Conservation (phyloP, 805 yeast genomes). For the Myxozyma monticola region DNA sequence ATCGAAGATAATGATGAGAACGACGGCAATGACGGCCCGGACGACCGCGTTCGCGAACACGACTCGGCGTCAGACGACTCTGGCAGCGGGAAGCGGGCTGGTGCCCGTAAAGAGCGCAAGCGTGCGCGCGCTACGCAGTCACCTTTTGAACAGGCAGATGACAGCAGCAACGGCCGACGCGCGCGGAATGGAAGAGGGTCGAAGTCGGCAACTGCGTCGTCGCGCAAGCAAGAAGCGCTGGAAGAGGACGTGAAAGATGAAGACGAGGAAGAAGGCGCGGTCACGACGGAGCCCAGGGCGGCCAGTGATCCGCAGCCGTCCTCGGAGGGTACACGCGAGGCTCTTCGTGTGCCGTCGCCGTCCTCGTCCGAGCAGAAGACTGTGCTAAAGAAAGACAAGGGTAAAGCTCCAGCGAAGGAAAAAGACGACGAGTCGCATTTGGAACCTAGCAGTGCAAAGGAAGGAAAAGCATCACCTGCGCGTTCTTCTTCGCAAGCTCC, state of each 20-base stretch:
- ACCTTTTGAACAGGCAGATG: constrained; percentile 16
- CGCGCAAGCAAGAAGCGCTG: not conserved
- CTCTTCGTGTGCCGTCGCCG: too few species aligned
- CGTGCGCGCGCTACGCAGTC: constrained; percentile 16
- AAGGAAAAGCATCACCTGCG: not conserved
- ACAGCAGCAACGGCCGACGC: constrained; percentile 6
- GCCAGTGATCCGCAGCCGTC: not conserved
- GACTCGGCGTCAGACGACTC: not conserved
- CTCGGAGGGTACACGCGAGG: not conserved
- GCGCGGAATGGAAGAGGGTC: constrained; percentile 1
- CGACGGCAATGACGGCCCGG: constrained; percentile 32
- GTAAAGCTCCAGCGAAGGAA: too few species aligned
- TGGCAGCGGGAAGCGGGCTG: not conserved
- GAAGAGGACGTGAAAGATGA: not conserved
- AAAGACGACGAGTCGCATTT: too few species aligned
- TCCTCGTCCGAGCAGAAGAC: too few species aligned
- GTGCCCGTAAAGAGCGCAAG: constrained; percentile 10
- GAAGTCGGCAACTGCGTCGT: constrained; percentile 1
- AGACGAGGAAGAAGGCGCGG: not conserved
- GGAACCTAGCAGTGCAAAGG: not conserved
- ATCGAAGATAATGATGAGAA: not conserved
- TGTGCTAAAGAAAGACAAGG: too few species aligned
- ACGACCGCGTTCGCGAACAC: constrained; percentile 12
- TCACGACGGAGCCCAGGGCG: not conserved
- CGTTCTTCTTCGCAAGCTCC: not conserved